phyloP scores from a whole-genome alignment of 2,329 filamentous ascomycete species.

The Fusarium subtropicale region DNA sequence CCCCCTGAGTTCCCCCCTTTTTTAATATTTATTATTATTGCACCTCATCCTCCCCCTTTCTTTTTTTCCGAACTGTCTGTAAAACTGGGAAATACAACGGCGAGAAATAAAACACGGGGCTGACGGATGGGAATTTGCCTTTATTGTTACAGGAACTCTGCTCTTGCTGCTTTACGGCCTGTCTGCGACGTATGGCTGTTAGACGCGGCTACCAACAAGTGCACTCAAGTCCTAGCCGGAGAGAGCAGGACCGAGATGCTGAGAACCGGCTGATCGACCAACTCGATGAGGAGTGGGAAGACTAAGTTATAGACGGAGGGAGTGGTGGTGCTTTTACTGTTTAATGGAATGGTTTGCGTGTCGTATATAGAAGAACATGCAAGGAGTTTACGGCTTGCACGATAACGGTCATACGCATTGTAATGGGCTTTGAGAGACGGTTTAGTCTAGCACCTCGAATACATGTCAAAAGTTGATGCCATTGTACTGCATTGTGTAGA shows the following conservation, averaged over 20 bases:
- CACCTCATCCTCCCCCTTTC: background rate
- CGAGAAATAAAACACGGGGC: conserved; percentile 25
- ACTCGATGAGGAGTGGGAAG: conserved; percentile 97
- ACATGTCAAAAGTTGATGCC: conserved; percentile 28
- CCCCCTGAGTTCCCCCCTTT: conserved; percentile 35
- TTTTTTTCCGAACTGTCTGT: conserved; percentile 1
- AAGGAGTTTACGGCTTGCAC: conserved; percentile 41
- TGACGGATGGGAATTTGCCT: conserved; percentile 41
- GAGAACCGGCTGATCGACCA: conserved; percentile 97
- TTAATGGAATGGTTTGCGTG: background rate
- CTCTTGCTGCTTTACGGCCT: conserved; percentile 76
- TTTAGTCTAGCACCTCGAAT: conserved; percentile 22
- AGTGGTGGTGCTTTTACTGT: conserved; percentile 14
- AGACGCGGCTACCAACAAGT: conserved; percentile 76
- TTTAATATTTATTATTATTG: background rate
- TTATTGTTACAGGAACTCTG: conserved; percentile 67
- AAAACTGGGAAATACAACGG: conserved; percentile 15
- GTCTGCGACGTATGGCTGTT: conserved; percentile 72
- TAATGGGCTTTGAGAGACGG: conserved; percentile 21
- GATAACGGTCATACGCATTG: conserved; percentile 29
- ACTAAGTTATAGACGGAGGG: conserved; percentile 55
- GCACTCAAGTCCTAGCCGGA: conserved; percentile 63
- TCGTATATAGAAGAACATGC: conserved; percentile 37
- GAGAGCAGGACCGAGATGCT: conserved; percentile 72
- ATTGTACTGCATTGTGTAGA: background rate